These are phyloP conservation scores for Lecanicillium sp. DNA, from an alignment of 2,329 filamentous ascomycete species.

Conservation along the genomic window DNA sequence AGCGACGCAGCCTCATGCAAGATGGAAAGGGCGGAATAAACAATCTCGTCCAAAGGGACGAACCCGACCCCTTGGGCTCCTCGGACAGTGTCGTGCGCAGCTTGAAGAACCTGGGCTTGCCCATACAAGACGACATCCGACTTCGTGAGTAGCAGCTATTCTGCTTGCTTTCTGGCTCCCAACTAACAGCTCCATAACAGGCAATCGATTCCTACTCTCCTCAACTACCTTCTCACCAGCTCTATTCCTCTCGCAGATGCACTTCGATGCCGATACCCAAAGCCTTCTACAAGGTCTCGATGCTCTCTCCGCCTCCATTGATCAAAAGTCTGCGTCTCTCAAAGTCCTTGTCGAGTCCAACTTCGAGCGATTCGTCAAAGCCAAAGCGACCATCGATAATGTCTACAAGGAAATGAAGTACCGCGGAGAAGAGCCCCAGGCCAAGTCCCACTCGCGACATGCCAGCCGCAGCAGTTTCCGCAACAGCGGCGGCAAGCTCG, in stretches of 20 bases:
- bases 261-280: conserved; percentile 77
- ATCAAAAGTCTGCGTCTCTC: conserved; percentile 93
- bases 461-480: conserved; percentile 62
- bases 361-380: conserved; percentile 95
- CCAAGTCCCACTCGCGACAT: conserved; percentile 55
- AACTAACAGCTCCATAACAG: conserved; percentile 32
- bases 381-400: conserved; percentile 96
- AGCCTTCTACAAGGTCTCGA: conserved; percentile 76
- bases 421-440: conserved; percentile 47
- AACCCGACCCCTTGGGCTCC: conserved; percentile 85
- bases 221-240: conserved; percentile 93
- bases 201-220: conserved; percentile 89
- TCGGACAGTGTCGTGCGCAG: conserved; percentile 80
- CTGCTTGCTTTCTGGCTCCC: neutral
- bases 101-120: conserved; percentile 68
- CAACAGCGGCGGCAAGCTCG: conserved; percentile 37
- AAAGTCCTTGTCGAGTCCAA: conserved; percentile 97
- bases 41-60: conserved; percentile 81
- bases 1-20: conserved; percentile 56
- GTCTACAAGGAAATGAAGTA: conserved; percentile 98
- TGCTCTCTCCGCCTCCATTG: conserved; percentile 82
- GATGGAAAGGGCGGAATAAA: conserved; percentile 63
- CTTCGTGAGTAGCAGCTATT: conserved; percentile 50
- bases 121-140: conserved; percentile 76
- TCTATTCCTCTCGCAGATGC: conserved; percentile 86